Evolutionary conservation across 805 yeast genomes (phyloP), one percentile per base, ranked within the genome.

Genomic region (Wickerhamiella azyma): DNA sequence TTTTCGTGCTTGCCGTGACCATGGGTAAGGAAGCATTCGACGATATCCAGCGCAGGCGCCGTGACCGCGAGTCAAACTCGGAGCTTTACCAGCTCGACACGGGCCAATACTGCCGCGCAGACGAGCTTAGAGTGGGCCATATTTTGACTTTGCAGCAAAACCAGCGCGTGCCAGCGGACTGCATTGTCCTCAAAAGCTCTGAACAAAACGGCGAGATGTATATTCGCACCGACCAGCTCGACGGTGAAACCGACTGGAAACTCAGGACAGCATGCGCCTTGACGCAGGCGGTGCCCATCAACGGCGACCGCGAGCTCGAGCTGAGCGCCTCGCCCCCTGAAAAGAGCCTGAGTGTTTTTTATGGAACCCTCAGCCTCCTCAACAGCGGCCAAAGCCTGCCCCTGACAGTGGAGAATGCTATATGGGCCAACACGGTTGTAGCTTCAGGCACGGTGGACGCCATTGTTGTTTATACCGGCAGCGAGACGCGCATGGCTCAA

Each of bases 241-340:
- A 92, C 63, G 99, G 99, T 59, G 99, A 92, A 63, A 92, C 99
- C 5, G 99, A 92, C 65, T 92, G 99, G 99, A 92, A 92, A 61
- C 68, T 92, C 46, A 70, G 98, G 55, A 66, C 84, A 33, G 92
- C 96, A 0, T 72, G 79, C 41, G 71, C 78, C 10, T 57, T 77
- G 26, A 84, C 96, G 0, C 97, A 89, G 62, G 62, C 30, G 53
- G 75, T 37, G 62, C 74, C 10, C 64, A 72, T n/a, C 66, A 68
- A 41, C 30, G 75, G 54, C 9, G 48, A 57, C 37, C 48, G 52
- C 17, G 71, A 74, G 48, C 70, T 77, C 39, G 67, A 70, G 39
- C 70, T 86, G n/a, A 68, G 72, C 2, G 85, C 85, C 6, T 75
- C 79, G n/a, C 73, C 80, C 0, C 99, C 99, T 1, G 75, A 81